Evolutionary conservation across 192 early-diverging fungal genomes (phyloP), one percentile per base, ranked within the genome.

Genomic region (Coemansia sp.): DNA sequence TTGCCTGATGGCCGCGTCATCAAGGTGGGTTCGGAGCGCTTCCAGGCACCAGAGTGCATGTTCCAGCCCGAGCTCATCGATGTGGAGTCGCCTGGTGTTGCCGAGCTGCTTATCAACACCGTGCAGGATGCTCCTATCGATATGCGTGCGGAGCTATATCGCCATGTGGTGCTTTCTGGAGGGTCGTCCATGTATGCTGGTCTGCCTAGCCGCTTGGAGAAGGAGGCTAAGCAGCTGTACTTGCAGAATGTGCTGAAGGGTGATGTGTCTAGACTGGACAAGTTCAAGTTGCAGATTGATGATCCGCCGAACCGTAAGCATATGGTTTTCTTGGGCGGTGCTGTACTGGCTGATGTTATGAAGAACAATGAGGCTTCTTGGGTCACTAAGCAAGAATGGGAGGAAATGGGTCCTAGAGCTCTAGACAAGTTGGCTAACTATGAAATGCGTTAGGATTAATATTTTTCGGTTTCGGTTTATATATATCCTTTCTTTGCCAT

Each of bases 131-230:
- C 87, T 1, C 89, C 93, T 37, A 77, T 93, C 49, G 97, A 99
- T 70, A 85, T 92, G 46, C 88, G 97, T 30, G 49, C 92, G 6
- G 95, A 98, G 28, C 80, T 99, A 22, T 99, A 96, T 84, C 94
- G 90, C 61, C 90, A 97, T 53, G 94, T 99, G 70, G 90, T 99
- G 25, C 79, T 99, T 15, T 99, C 97, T 27, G 97, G 97, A 40
- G 97, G 97, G 11, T 91, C 94, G 3, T 92, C 95, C 55, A 98
- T 99, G 97, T 98, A 97, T 68, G 93, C 95, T 6, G 97, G 97
- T 54, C 75, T 99, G 29, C 94, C 97, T 20, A 90, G 84, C 66
- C 89, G 97, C 44, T 77, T 99, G 28, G 97, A 99, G 73, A 98
- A 98, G 82, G 97, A 99, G 76, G 66, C 97, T 48, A 98, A 97